These are phyloP conservation scores for Proliferodiscus dingleyae DNA, from an alignment of 2,329 filamentous ascomycete genomes.

Conservation along the genomic window DNA sequence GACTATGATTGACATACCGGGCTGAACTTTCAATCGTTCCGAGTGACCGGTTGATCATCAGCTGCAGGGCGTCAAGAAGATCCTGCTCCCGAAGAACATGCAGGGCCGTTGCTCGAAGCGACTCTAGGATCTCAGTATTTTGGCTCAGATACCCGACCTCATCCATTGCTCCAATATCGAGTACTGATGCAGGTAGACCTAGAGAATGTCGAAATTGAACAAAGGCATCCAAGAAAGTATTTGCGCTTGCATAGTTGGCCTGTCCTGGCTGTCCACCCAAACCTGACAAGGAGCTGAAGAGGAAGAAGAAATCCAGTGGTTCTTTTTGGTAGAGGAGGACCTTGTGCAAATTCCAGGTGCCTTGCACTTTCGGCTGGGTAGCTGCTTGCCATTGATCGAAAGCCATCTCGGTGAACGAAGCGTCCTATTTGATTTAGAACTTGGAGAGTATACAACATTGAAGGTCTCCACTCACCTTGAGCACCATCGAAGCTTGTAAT, in stretches of 20 bases:
- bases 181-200: slow-evolving; percentile 39
- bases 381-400: slow-evolving; percentile 33
- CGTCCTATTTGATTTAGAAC: slow-evolving; percentile 27
- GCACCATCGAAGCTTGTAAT: slow-evolving; percentile 18
- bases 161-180: slow-evolving; percentile 48
- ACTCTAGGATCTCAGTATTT: slow-evolving; percentile 3
- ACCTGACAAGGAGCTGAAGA: slow-evolving; percentile 27
- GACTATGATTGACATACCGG: neutral
- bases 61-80: slow-evolving; percentile 5
- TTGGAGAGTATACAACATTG: slow-evolving; percentile 10
- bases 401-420: slow-evolving; percentile 33
- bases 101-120: neutral
- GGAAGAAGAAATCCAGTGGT: slow-evolving; percentile 34
- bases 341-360: slow-evolving; percentile 8
- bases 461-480: slow-evolving; percentile 20
- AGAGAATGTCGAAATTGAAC: slow-evolving; percentile 14
- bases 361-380: slow-evolving; percentile 31
- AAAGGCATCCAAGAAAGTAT: slow-evolving; percentile 35
- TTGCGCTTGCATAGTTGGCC: slow-evolving; percentile 34
- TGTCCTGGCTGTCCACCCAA: slow-evolving; percentile 30
- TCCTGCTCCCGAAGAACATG: slow-evolving; percentile 4
- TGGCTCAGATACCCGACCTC: slow-evolving; percentile 33
- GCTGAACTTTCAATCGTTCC: neutral
- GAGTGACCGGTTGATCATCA: slow-evolving; percentile 2
- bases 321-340: neutral